These are phyloP conservation scores for Rhexocercosporidium sp. DNA, from an alignment of 2,329 filamentous ascomycete species.

Conservation along the genomic window DNA sequence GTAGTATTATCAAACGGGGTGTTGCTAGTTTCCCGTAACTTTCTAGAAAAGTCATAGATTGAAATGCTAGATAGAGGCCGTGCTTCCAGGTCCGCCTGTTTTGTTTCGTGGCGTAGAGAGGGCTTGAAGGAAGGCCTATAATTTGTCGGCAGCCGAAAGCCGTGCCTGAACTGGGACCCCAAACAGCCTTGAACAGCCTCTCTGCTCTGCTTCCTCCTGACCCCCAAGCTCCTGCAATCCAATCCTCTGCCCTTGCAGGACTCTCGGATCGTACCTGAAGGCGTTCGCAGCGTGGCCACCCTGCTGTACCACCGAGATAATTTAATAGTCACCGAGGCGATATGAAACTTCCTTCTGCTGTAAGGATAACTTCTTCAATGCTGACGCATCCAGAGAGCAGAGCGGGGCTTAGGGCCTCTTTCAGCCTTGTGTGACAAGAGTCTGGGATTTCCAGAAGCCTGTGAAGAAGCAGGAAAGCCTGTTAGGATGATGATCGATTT, in stretches of 20 bases:
- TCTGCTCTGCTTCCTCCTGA: neutral
- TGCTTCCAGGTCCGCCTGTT: neutral
- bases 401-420: conserved; percentile 5
- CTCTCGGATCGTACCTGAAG: conserved; percentile 5
- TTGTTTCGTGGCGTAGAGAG: neutral
- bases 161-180: neutral
- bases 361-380: neutral
- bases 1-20: neutral
- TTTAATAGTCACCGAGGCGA: neutral
- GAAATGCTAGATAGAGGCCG: neutral
- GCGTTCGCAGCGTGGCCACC: neutral
- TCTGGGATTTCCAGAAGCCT: conserved; percentile 6
- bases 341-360: neutral
- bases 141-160: neutral
- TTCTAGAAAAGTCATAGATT: neutral
- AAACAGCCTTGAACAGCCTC: conserved; percentile 7
- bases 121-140: neutral
- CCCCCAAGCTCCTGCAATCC: neutral
- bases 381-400: neutral
- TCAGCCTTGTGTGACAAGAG: conserved; percentile 15
- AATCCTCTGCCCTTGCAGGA: neutral
- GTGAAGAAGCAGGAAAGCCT: conserved; percentile 1
- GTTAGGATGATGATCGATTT: conserved; percentile 9
- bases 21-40: neutral
- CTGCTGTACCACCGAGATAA: neutral